Evolutionary conservation across 495 filamentous ascomycete genomes (phyloP), one percentile per base, ranked within the genome.

Genomic region (Acidiella bohemica): DNA sequence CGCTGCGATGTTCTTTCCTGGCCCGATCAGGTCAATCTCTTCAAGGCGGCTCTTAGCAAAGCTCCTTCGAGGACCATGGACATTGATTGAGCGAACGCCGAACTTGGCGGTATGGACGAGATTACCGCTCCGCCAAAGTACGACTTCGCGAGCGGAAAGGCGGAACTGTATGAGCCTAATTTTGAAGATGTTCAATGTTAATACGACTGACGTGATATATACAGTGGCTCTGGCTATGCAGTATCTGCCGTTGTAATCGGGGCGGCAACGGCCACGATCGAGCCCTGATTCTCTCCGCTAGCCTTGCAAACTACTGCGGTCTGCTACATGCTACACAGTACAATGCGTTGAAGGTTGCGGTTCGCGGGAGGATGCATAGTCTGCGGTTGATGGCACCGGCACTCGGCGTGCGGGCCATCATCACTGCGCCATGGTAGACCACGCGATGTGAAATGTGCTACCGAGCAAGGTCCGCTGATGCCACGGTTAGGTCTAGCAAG

Each of bases 51-150:
- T n/a, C 54, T 64, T n/a, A 35, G 56, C 26, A 54, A 60, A 14
- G 75, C 71, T 25, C 74, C 74, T 1, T 59, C 70, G 25, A 65
- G 67, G 7, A 51, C 59, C 1, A 63, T 84, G 41, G 71, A 82
- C 53, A 64, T 65, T 20, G 72, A 83, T 0, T 68, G 82, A 38
- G 75, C 76, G 33, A 81, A 77, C 51, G 80, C 80, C 4, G 80
- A 78, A 21, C 71, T 81, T 36, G 66, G 70, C 3, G 46, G 50
- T 0, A 45, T 57, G 8, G 59, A 58, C 20, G 32, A 42, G 16
- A 59, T 72, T 18, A 60, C 67, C 38, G 21, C 47, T 18, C n/a
- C n/a, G n/a, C n/a, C n/a, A n/a, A n/a, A n/a, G n/a, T n/a, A n/a
- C n/a, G n/a, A 27, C 20, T 14, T n/a, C 12, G 16, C 19, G 25